Evolutionary conservation across 139 green algal genomes (phyloP).

Genomic region (Chlorella ohadii): DNA sequence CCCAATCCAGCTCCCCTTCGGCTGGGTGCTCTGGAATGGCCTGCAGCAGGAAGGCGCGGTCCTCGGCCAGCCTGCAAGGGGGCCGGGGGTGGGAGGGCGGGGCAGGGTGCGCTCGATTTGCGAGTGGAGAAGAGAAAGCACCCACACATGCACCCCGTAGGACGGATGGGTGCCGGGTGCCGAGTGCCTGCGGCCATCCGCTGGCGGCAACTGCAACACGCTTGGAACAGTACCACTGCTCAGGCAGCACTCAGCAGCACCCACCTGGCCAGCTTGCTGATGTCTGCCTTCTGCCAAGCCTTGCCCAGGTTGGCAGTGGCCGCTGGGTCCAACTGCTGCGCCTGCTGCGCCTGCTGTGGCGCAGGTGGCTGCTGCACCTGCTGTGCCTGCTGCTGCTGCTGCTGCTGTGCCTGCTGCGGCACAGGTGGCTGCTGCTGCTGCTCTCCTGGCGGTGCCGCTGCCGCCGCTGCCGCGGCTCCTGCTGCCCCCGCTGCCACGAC

Average conservation of each 20-base stretch:
- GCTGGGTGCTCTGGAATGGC: constrained; percentile 23
- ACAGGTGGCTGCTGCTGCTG: not conserved
- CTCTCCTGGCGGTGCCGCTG: not conserved
- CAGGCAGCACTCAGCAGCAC: too few species aligned
- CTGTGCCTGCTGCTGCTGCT: not conserved
- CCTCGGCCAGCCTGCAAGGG: constrained; percentile 23
- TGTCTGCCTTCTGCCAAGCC: constrained; percentile 38
- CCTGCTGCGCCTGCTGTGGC: not conserved
- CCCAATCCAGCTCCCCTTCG: constrained; percentile 34
- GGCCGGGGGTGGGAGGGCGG: too few species aligned
- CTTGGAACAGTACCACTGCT: too few species aligned
- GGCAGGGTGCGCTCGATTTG: too few species aligned
- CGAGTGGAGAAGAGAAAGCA: too few species aligned
- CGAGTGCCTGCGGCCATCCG: too few species aligned
- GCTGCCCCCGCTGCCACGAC: not conserved
- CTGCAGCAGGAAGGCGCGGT: constrained; percentile 22
- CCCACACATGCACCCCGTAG: too few species aligned
- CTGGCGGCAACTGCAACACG: too few species aligned
- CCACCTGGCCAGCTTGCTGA: constrained; percentile 26
- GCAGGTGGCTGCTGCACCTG: not conserved
- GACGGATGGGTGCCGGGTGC: too few species aligned
- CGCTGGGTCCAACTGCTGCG: constrained; percentile 3
- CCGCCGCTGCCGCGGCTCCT: not conserved
- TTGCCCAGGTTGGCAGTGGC: constrained; percentile 36
- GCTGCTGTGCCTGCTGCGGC: not conserved